Evolutionary conservation across 2,329 filamentous ascomycete genomes (phyloP).

Genomic region (Cytospora piceicola): DNA sequence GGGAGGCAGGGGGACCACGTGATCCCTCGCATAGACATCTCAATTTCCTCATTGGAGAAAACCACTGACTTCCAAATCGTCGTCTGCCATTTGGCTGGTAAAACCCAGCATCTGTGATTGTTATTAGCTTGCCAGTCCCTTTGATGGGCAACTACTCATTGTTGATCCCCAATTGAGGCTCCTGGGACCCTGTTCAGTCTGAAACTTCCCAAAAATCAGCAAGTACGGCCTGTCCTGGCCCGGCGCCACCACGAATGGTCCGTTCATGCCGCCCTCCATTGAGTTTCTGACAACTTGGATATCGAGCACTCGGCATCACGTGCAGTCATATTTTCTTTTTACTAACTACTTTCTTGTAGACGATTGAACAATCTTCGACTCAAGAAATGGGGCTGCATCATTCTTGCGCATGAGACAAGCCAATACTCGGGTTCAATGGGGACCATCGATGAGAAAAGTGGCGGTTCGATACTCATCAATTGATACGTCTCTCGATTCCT

Average conservation of each 20-base stretch:
- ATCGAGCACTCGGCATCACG: constrained; percentile 19
- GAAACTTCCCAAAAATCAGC: constrained; percentile 22
- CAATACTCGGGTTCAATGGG: constrained; percentile 20
- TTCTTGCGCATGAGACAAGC: constrained; percentile 25
- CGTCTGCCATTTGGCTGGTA: constrained; percentile 10
- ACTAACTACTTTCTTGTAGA: constrained; percentile 11
- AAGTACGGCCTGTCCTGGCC: constrained; percentile 25
- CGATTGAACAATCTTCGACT: constrained; percentile 17
- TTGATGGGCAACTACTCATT: not conserved
- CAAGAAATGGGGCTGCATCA: constrained; percentile 25
- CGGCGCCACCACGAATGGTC: constrained; percentile 21
- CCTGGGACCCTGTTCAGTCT: constrained; percentile 13
- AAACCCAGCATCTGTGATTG: not conserved
- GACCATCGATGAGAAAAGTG: constrained; percentile 22
- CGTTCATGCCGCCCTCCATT: constrained; percentile 9
- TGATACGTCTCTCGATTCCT: constrained; percentile 14
- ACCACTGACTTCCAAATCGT: not conserved
- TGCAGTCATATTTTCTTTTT: constrained; percentile 13
- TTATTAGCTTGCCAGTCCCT: constrained; percentile 4
- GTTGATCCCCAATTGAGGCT: constrained; percentile 2
- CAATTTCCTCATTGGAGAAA: constrained; percentile 4
- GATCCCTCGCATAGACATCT: constrained; percentile 4
- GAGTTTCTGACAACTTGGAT: constrained; percentile 18
- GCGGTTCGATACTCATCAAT: constrained; percentile 20
- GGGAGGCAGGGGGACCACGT: constrained; percentile 3